Base-by-base conservation (phyloP, 164 flowering plant species). In the Kalanchoe fedtschenkoi region DNA sequence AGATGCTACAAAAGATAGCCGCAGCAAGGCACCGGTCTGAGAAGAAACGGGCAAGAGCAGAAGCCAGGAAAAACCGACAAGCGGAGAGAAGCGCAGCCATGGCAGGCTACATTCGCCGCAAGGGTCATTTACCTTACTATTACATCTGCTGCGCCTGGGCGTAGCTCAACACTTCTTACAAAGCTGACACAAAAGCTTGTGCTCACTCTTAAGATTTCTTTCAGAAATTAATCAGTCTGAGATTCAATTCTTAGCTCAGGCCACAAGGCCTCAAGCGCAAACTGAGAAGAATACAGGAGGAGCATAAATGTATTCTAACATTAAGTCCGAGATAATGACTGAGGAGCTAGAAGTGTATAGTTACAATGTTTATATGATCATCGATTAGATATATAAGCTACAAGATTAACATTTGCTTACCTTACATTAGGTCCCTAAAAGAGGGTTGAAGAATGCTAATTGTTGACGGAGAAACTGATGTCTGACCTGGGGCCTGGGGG, bases 61-160 rank as follows among this genome's bases (percentile, higher is more conserved):
- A 51, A 51, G 33, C 56, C 32, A 51, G 17, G 32, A 51, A 26
- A 26, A 26, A 51, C 10, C 56, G 26, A 26, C 32, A 51, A 1
- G 32, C 1, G 6, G 32, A 26, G 17, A 51, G 16, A 51, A 47
- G 28, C 24, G 55, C 55, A 22, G 55, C 55, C 10, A 51, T 51
- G 56, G 32, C 56, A 10, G 56, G 56, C 21, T 51, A 51, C 14
- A 51, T 51, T 51, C 56, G 55, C 10, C 55, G 55, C 29, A 47
- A 47, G 29, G 55, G 55, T 22, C 55, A 47, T 19, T n/a, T 47
- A 9, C 55, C 55, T 22, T 47, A 47, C 55, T 21, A 30, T 9
- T 51, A 51, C 56, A 51, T 51, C 1, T 51, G 56, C 26, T 51
- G 56, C 32, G 56, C 32, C 16, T 51, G 56, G 56, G 32, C 56